A percentile compares a stretch with the other conserved stretches of the same genome.
phyloP scores from a whole-genome alignment of 495 filamentous ascomycete genomes.

The Xylaria palmicola region DNA sequence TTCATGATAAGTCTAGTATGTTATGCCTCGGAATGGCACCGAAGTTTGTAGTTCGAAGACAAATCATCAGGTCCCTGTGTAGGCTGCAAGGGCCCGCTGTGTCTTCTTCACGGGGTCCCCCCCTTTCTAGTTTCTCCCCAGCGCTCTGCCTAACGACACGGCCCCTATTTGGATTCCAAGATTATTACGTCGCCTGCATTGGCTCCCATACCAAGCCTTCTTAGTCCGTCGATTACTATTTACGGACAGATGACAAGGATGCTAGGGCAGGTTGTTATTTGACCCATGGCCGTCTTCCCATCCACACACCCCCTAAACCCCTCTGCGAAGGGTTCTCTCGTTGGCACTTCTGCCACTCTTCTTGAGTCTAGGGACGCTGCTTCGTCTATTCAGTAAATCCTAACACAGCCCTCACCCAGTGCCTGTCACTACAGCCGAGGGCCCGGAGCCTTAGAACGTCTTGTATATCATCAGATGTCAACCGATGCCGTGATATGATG shows the following conservation, averaged over 20 bases:
- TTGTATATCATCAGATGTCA: background rate
- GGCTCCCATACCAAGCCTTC: background rate
- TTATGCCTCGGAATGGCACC: background rate
- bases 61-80: background rate
- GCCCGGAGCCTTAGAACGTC: background rate
- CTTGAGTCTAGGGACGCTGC: no score
- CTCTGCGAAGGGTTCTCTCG: no score
- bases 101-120: background rate
- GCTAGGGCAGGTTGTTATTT: no score
- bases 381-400: no score
- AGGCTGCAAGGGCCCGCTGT: no score
- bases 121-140: background rate
- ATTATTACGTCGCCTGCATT: background rate
- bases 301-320: no score
- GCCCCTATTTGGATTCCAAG: background rate
- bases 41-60: background rate
- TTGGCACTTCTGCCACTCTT: no score
- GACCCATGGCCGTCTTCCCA: no score
- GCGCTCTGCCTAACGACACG: background rate
- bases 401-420: background rate
- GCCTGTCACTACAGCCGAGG: background rate
- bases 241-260: no score
- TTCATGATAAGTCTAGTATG: background rate
- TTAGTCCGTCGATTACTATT: background rate
- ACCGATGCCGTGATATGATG: constrained; percentile 2